Percentiles rank a stretch among this genome's conserved stretches.
Evolutionary conservation across 2,329 filamentous ascomycete genomes (phyloP).

Genomic region (Cladosporium sp.): DNA sequence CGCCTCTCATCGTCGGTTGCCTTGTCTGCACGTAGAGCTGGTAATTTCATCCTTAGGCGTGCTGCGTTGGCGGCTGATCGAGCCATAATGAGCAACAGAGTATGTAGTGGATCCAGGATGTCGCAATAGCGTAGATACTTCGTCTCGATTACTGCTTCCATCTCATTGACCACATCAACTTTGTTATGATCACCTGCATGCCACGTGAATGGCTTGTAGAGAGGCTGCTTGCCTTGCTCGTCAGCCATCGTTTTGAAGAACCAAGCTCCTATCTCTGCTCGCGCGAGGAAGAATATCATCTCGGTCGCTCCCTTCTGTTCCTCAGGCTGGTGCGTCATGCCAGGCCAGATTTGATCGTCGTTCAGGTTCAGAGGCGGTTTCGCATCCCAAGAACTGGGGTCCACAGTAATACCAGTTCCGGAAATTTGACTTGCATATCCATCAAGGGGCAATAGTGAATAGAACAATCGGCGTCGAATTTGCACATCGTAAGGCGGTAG

Average conservation of each 20-base stretch:
- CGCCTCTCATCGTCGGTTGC: slow-evolving; percentile 31
- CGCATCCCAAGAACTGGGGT: slow-evolving; percentile 29
- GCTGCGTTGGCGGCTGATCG: slow-evolving; percentile 42
- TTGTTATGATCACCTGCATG: slow-evolving; percentile 3
- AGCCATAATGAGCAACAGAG: slow-evolving; percentile 42
- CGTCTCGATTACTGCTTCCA: slow-evolving; percentile 40
- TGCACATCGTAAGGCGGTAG: slow-evolving; percentile 54
- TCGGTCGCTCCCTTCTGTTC: slow-evolving; percentile 53
- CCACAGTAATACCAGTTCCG: slow-evolving; percentile 27
- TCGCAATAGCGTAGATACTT: slow-evolving; percentile 45
- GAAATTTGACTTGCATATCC: slow-evolving; percentile 28
- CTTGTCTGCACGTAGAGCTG: slow-evolving; percentile 31
- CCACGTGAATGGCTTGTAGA: slow-evolving; percentile 1
- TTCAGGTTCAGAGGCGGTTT: slow-evolving; percentile 33
- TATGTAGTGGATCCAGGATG: slow-evolving; percentile 39
- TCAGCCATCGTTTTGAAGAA: slow-evolving; percentile 22
- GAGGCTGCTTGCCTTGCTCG: neutral
- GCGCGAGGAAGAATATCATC: slow-evolving; percentile 43
- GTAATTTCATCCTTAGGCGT: slow-evolving; percentile 44
- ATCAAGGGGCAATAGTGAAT: slow-evolving; percentile 61
- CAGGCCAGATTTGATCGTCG: slow-evolving; percentile 34
- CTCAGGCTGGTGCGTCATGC: slow-evolving; percentile 45
- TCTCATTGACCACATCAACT: slow-evolving; percentile 30
- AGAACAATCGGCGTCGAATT: slow-evolving; percentile 59
- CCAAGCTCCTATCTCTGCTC: slow-evolving; percentile 40